Evolutionary conservation across 495 filamentous ascomycete species (phyloP), one percentile per base, ranked within the genome.

Genomic region (Rhizodiscina lignyota): DNA sequence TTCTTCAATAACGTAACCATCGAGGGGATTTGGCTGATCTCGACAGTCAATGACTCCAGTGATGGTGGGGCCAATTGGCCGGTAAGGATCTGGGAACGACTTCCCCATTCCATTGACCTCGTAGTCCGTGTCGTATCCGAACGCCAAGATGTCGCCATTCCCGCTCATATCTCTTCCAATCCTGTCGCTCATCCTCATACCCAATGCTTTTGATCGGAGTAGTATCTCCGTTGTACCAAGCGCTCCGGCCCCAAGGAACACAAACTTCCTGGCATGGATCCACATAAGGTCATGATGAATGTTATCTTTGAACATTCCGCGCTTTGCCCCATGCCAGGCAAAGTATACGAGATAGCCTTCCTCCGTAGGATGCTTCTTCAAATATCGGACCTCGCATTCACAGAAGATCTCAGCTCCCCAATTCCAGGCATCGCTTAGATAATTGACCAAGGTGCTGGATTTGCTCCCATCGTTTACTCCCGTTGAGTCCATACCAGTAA

Each of bases 371-470:
- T 59, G 56, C 39, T 71, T 63, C 34, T 71, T 66, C 45, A 82
- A 60, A 43, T 78, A 71, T 37, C 70, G 60, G 22, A 79, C 73
- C 51, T 79, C 75, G 37, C 72, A 77, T 43, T 76, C 64, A 44
- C 75, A 80, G 45, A 82, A 82, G 45, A 80, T 69, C 44, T 81
- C 73, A 21, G 76, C 72, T 16, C 72, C 77, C 71, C 73, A 76
- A 49, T 79, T 76, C 77, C 74, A 80, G 17, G 76, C 72, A 50
- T 82, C 76, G n/a, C 67, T 60, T 4, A 79, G 52, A 41, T 78
- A 79, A 2, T 69, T 81, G 28, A 77, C 70, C 3, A 77, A 55
- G 2, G 70, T 70, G 11, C 66, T 72, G 17, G 62, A 72, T 50
- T 81, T 81, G 20, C 67, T 74, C 3, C 72, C 72, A 44, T 79